phyloP scores from a whole-genome alignment of 139 green algal species.

The Cymbomonas tetramitiformis region DNA sequence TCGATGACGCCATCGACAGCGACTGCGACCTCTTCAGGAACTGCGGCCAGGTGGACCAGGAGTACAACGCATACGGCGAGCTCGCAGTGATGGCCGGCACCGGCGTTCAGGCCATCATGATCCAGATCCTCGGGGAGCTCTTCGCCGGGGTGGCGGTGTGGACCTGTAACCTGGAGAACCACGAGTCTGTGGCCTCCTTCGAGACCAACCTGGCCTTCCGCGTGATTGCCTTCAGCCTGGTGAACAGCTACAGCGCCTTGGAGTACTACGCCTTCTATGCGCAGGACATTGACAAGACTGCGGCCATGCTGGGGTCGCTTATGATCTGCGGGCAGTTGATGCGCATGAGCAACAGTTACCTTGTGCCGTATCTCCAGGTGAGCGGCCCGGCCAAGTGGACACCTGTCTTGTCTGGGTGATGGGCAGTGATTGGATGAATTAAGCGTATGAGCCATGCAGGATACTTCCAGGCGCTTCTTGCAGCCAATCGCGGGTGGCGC shows the following conservation, averaged over 20 bases:
- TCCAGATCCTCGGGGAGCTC: conserved; percentile 16
- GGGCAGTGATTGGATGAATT: too few relatives aligned
- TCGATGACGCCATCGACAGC: conserved; percentile 6
- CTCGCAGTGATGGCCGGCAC: conserved; percentile 11
- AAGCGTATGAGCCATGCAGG: too few relatives aligned
- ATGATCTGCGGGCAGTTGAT: conserved; percentile 7
- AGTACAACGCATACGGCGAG: conserved; percentile 10
- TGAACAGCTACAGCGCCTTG: conserved; percentile 13
- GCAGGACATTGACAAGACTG: conserved; percentile 16
- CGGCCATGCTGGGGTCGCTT: conserved; percentile 16
- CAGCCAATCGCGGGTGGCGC: too few relatives aligned
- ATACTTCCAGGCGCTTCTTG: too few relatives aligned
- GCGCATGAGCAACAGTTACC: too few relatives aligned
- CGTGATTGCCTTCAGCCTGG: neutral
- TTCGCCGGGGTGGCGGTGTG: neutral
- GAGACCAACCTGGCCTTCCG: conserved; percentile 8
- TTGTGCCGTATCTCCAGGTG: too few relatives aligned
- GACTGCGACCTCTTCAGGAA: conserved; percentile 9
- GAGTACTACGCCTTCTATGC: conserved; percentile 26
- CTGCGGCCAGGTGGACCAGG: neutral
- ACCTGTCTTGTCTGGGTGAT: too few relatives aligned
- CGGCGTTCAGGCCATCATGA: conserved; percentile 5
- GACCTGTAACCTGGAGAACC: conserved; percentile 11
- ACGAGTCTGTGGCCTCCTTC: conserved; percentile 5
- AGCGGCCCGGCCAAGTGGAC: too few relatives aligned